Conservation (phyloP, 2,329 filamentous ascomycete genomes). For the Elsinoe necatrix region DNA sequence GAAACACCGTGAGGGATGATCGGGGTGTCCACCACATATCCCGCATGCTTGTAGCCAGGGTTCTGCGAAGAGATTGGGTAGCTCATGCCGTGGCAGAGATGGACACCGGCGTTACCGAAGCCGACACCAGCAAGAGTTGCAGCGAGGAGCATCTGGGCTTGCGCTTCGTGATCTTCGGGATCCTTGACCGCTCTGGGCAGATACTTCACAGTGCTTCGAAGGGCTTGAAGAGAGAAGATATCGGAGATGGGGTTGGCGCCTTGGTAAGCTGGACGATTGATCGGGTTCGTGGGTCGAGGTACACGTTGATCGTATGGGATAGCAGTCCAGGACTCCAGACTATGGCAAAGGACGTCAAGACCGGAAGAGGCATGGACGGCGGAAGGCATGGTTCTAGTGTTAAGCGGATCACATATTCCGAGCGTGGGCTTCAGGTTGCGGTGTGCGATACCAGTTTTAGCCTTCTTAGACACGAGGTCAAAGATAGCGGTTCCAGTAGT, state of each 20-base stretch:
- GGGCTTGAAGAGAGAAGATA: slow-evolving; percentile 84
- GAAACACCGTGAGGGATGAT: slow-evolving; percentile 96
- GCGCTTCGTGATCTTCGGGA: slow-evolving; percentile 84
- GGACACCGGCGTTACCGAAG: slow-evolving; percentile 95
- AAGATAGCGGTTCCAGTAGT: slow-evolving; percentile 98
- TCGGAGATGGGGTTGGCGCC: slow-evolving; percentile 96
- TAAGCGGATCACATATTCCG: slow-evolving; percentile 77
- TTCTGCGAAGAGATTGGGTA: slow-evolving; percentile 97
- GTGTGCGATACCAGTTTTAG: slow-evolving; percentile 94
- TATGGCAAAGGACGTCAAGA: slow-evolving; percentile 90
- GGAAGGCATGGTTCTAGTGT: slow-evolving; percentile 91
- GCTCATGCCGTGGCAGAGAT: slow-evolving; percentile 85
- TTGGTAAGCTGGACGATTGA: slow-evolving; percentile 87
- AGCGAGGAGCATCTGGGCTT: slow-evolving; percentile 90
- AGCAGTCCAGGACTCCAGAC: slow-evolving; percentile 93
- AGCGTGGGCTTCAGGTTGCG: slow-evolving; percentile 91
- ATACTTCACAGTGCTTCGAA: slow-evolving; percentile 80
- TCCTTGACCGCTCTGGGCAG: slow-evolving; percentile 79
- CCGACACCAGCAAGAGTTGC: slow-evolving; percentile 91
- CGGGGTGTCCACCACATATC: slow-evolving; percentile 67
- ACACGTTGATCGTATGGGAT: slow-evolving; percentile 85
- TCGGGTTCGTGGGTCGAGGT: slow-evolving; percentile 79
- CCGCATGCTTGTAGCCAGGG: slow-evolving; percentile 75
- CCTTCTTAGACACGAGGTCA: slow-evolving; percentile 78
- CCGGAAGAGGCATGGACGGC: slow-evolving; percentile 88